Base-by-base conservation (phyloP, 1,139 yeast species). In the Taphrina betulina region DNA sequence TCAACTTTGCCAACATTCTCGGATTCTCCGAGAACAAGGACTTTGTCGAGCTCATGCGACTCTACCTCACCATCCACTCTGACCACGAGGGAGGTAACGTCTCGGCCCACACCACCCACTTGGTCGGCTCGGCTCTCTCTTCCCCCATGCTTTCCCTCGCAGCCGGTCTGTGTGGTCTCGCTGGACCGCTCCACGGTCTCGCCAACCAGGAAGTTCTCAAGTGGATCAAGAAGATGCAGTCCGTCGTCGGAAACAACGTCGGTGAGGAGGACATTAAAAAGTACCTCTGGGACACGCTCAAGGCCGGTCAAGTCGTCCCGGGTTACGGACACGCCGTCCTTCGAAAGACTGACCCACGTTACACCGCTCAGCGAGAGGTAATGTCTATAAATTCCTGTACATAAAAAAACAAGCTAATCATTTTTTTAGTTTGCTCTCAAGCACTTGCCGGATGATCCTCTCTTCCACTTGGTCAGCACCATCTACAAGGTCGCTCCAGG, bases 11-110 rank as follows among this genome's bases (percentile, higher is more conserved):
- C 64, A 74, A 77, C 68, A 74, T 86, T 74, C 78, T 89, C 69
- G 96, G 97, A 68, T 85, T 76, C 74, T 90, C 88, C 69, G 77
- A 78, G 64, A 82, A 85, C 77, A 69, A 73, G 65, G 94, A 87
- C 73, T 90, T 90, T 71, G 80, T 85, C 61, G 95, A 89, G 75
- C 80, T 90, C 69, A 83, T 89, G 82, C 83, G 96, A 78, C 79
- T 90, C 69, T 90, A 90, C 79, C 79, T 88, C 70, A 87, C 96
- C 64, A 84, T 90, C 69, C 97, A 90, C 78, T 89, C 95, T 57
- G 96, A 90, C 74, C 97, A 90, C 76, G 97, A 90, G 78, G 96
- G 96, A 77, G 97, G 97, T 75, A 90, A 90, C 71, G 97, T 90
- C 62, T 87, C 96, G 62, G 96, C 96, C 54, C 97, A 90, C 78